Conservation (phyloP, 345 rosid species). For the Heritiera littoralis region DNA sequence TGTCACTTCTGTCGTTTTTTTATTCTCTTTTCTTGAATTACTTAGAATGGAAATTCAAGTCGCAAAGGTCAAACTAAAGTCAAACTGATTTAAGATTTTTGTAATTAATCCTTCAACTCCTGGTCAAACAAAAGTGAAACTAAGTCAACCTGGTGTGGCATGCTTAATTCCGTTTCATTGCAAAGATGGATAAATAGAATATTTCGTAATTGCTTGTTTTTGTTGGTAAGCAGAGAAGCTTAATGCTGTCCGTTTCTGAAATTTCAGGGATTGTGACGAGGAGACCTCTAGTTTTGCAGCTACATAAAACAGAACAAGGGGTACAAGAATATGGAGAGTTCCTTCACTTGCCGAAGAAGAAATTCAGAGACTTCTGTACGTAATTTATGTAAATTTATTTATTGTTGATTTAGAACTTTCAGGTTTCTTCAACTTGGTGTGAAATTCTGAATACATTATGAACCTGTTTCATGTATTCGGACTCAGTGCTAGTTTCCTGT, state of each 20-base stretch:
- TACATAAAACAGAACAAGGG: constrained; percentile 76
- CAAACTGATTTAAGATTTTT: not conserved
- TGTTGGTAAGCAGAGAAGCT: not conserved
- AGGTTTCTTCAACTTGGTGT: not conserved
- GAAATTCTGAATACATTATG: not conserved
- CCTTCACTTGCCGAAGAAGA: constrained; percentile 70
- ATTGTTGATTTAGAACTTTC: not conserved
- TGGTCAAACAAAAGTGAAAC: not conserved
- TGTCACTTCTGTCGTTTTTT: not conserved
- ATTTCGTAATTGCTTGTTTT: not conserved
- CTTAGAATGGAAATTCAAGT: not conserved
- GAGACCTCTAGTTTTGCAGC: constrained; percentile 88
- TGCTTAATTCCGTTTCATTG: not conserved
- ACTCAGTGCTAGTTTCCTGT: not conserved
- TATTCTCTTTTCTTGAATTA: not conserved
- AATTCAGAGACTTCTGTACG: constrained; percentile 72
- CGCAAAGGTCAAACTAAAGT: not conserved
- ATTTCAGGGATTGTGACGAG: constrained; percentile 84
- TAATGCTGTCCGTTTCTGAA: not conserved
- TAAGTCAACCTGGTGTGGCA: not conserved
- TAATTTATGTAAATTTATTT: not conserved
- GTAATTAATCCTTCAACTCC: not conserved
- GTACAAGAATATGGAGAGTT: constrained; percentile 83
- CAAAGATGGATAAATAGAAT: not conserved
- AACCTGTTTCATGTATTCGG: not conserved